phyloP scores from a whole-genome alignment of 441 rosid genomes.

The Bruguiera hainesii region DNA sequence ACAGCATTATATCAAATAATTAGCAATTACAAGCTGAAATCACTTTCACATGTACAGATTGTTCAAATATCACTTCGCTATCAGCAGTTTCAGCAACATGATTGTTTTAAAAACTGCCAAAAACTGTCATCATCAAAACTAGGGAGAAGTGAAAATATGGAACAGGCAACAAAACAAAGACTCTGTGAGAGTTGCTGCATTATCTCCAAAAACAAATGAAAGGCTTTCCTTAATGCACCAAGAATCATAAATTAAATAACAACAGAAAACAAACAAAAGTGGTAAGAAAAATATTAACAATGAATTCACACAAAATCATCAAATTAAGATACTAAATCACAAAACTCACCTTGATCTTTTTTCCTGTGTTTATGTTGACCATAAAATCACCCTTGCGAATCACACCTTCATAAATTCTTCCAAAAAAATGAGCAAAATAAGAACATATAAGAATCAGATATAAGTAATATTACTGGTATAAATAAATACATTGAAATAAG shows the following conservation, averaged over 20 bases:
- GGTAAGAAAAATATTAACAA: neutral
- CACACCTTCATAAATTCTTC: conserved; percentile 91
- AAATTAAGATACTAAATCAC: neutral
- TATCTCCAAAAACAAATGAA: no score
- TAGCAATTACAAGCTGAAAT: neutral
- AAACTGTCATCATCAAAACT: no score
- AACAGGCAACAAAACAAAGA: no score
- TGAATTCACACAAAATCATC: neutral
- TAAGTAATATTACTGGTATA: conserved; percentile 13
- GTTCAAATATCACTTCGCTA: neutral
- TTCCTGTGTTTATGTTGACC: conserved; percentile 86
- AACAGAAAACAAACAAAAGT: neutral
- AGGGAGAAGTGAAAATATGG: no score
- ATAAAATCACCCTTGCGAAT: conserved; percentile 93
- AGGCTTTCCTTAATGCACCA: no score
- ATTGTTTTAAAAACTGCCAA: no score
- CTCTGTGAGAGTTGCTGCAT: no score
- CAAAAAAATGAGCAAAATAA: conserved; percentile 18
- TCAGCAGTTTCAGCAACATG: no score
- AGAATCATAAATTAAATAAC: no score
- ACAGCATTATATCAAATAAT: conserved; percentile 20
- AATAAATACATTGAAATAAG: neutral
- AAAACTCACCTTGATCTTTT: conserved; percentile 79
- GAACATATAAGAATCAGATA: neutral
- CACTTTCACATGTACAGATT: neutral